Base-by-base conservation (phyloP, 441 rosid species). In the Gossypium davidsonii region DNA sequence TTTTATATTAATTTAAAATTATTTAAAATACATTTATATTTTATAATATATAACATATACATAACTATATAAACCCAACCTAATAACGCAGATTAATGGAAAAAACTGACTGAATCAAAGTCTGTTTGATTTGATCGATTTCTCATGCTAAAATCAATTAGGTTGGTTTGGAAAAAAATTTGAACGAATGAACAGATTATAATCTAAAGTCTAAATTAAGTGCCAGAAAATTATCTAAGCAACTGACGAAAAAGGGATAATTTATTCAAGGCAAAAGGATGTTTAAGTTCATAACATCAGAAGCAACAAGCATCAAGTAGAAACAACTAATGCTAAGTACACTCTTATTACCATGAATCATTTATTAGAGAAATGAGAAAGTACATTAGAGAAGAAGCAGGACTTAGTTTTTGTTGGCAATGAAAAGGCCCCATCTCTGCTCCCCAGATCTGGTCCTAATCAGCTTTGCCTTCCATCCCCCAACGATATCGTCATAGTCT, bases 401-500 rank as follows among this genome's bases (percentile, higher is more conserved):
- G 64, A 48, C 68, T 83, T 80, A 90, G 79, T 83, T 64, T 18
- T 73, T 78, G 80, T 82, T 80, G 69, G 99, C 97, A n/a, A 91
- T 61, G 86, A 96, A 93, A 65, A 96, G 83, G 21, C 98, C 97
- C 99, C 99, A 96, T 53, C 83, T 64, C 85, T 96, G 99, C 77
- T 93, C 97, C 0, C 91, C 88, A 0, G 90, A 82, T 58, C 90
- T 73, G 79, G 80, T 86, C 83, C 99, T 84, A 46, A 77, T 78
- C 82, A 91, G 85, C 84, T 93, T 93, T 48, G 98, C 87, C 79
- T 89, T 96, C 99, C 99, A 93, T 79, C 97, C 98, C 39, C 76
- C 93, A 2, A 93, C 96, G 20, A 96, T 93, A 4, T 86, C 99
- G n/a, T 91, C 82, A 57, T 88, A 96, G 78, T 93, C 99, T 75